Percentiles rank a stretch among this genome's conserved stretches.
Conservation (phyloP, 2,329 filamentous ascomycete genomes). For the Calonectria multiphialidica region DNA sequence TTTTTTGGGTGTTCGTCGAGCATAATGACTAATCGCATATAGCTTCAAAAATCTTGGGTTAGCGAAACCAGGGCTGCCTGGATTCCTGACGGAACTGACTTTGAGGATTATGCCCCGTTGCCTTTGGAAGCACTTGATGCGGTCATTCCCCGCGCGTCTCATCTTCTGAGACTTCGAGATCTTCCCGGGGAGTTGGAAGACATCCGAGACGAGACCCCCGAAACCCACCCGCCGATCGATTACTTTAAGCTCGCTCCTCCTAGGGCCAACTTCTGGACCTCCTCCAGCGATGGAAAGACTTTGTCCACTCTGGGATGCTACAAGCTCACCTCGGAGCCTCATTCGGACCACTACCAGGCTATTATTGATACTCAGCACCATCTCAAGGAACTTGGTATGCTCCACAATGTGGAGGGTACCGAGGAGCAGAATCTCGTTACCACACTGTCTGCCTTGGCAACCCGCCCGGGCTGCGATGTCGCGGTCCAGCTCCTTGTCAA, state of each 20-base stretch:
- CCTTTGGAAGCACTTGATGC: background rate
- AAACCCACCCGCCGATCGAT: constrained; percentile 10
- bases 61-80: constrained; percentile 13
- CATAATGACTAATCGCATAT: background rate
- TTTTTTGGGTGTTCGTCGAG: no score
- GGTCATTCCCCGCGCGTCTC: constrained; percentile 17
- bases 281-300: constrained; percentile 12
- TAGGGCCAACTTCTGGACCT: constrained; percentile 27
- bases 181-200: background rate
- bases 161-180: constrained; percentile 20
- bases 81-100: constrained; percentile 11
- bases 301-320: constrained; percentile 29
- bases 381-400: constrained; percentile 24
- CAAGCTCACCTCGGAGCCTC: constrained; percentile 26
- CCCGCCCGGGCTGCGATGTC: background rate
- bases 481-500: constrained; percentile 15
- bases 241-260: constrained; percentile 22
- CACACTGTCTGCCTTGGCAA: constrained; percentile 11
- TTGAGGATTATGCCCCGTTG: background rate
- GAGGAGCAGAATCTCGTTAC: constrained; percentile 26
- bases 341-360: constrained; percentile 25
- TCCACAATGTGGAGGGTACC: constrained; percentile 27
- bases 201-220: constrained; percentile 2
- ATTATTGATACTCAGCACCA: constrained; percentile 28
- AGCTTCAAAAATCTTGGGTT: constrained; percentile 32